Conservation (phyloP, 2,329 filamentous ascomycete species). For the Aureobasidium mangrovei region DNA sequence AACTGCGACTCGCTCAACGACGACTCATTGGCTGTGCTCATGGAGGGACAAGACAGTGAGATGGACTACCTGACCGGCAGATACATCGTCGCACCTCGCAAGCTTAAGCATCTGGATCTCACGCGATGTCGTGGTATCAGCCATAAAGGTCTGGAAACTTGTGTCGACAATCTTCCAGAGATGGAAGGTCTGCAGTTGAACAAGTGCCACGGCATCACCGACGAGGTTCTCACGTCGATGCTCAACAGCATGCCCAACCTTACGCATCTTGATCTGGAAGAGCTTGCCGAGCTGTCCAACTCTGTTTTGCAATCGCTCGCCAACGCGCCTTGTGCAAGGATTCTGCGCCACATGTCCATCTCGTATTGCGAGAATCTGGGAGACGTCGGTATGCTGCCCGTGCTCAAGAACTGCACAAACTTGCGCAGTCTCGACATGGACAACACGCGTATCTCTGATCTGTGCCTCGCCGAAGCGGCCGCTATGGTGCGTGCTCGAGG, state of each 20-base stretch:
- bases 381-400: conserved; percentile 72
- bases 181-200: conserved; percentile 78
- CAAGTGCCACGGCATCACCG: conserved; percentile 65
- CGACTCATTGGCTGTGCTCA: conserved; percentile 60
- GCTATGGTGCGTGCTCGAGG: conserved; percentile 58
- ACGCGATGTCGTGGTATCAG: conserved; percentile 70
- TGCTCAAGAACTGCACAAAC: conserved; percentile 64
- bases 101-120: conserved; percentile 74
- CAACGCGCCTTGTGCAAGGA: conserved; percentile 62
- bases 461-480: conserved; percentile 77
- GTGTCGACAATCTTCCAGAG: conserved; percentile 67
- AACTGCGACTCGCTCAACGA: conserved; percentile 74
- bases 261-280: conserved; percentile 83
- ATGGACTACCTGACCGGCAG: conserved; percentile 71
- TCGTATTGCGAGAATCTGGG: conserved; percentile 83
- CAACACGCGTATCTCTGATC: conserved; percentile 83
- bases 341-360: conserved; percentile 71
- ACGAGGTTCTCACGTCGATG: conserved; percentile 62
- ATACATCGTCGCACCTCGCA: conserved; percentile 67
- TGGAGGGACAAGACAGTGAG: conserved; percentile 67
- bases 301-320: conserved; percentile 64
- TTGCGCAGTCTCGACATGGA: conserved; percentile 75
- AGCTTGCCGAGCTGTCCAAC: conserved; percentile 71
- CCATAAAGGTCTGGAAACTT: conserved; percentile 57
- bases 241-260: conserved; percentile 67